Conservation (phyloP, 2,329 filamentous ascomycete genomes). For the Colletotrichum shisoi region DNA sequence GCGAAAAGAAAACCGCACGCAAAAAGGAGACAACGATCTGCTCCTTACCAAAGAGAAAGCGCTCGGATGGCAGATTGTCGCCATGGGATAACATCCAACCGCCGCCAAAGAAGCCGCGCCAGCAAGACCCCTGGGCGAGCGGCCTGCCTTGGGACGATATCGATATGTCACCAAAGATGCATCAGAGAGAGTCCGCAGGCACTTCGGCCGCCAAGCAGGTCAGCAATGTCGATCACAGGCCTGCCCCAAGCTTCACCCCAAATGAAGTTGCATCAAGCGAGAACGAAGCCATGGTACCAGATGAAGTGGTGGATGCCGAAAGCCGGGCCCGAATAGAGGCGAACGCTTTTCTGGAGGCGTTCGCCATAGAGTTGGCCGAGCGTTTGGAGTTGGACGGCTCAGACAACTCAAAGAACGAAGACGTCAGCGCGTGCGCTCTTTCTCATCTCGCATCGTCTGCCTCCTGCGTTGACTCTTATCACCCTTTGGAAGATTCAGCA, state of each 20-base stretch:
- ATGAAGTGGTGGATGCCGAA: not conserved
- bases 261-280: not conserved
- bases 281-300: too few species aligned
- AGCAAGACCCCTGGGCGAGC: not conserved
- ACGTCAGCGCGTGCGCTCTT: not conserved
- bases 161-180: not conserved
- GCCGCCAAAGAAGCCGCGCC: slow-evolving; percentile 20
- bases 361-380: slow-evolving; percentile 7
- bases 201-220: not conserved
- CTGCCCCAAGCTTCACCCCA: not conserved
- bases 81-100: slow-evolving; percentile 43
- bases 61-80: slow-evolving; percentile 42
- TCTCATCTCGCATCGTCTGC: not conserved
- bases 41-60: not conserved
- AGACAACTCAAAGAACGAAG: not conserved
- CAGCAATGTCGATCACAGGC: not conserved
- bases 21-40: not conserved
- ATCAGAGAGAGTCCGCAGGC: not conserved
- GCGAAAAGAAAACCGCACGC: not conserved
- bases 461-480: not conserved
- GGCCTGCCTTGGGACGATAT: slow-evolving; percentile 21
- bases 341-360: slow-evolving; percentile 11
- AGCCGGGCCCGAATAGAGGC: slow-evolving; percentile 10
- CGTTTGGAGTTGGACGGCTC: too few species aligned
- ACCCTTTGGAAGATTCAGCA: not conserved